Base-by-base conservation (phyloP, 495 filamentous ascomycete species). In the Neurospora sp. region DNA sequence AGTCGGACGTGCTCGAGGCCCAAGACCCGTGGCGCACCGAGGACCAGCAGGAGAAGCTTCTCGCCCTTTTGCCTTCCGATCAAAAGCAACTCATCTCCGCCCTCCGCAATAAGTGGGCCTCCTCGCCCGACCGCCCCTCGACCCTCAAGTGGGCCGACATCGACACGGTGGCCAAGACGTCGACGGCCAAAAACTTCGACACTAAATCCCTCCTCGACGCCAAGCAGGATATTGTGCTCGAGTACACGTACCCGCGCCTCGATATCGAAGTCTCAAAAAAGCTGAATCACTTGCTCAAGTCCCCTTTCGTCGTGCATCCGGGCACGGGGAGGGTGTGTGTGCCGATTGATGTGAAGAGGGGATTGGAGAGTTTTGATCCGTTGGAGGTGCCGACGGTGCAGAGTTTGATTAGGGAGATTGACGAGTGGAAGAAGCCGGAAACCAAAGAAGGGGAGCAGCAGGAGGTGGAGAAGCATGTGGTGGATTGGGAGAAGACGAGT, bases 241-340 rank as follows among this genome's bases (percentile, higher is more conserved):
- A 98, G 82, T 98, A 98, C 82, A 97, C 96, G 5, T 99, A 99
- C 81, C 96, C 96, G n/a, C 90, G 96, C 11, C 90, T 99, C 70
- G 96, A 99, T 86, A 93, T 93, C 72, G 94, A 97, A 76, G 96
- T 99, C 77, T 93, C 92, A 77, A 98, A 98, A 84, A 96, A 97
- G 79, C 89, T 97, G 80, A 98, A 96, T 84, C 96, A 99, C 87
- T 88, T 99, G 85, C 88, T 99, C 66, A 99, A 99, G 79, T 92
- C 89, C 74, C 96, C 96, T 4, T 99, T 99, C 76, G 95, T 97
- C 72, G 90, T 99, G 39, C 96, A 99, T 84, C 96, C 96, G 0
- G 93, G 92, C 7, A 99, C 96, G 1, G 96, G 95, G 0, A 84
- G 94, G 71, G 91, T 99, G 28, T 99, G 96, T 83, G 96, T 99